Evolutionary conservation across 352 stramenopile species (phyloP), one percentile per base, ranked within the genome.

Genomic region (Phytophthora boehmeriae): DNA sequence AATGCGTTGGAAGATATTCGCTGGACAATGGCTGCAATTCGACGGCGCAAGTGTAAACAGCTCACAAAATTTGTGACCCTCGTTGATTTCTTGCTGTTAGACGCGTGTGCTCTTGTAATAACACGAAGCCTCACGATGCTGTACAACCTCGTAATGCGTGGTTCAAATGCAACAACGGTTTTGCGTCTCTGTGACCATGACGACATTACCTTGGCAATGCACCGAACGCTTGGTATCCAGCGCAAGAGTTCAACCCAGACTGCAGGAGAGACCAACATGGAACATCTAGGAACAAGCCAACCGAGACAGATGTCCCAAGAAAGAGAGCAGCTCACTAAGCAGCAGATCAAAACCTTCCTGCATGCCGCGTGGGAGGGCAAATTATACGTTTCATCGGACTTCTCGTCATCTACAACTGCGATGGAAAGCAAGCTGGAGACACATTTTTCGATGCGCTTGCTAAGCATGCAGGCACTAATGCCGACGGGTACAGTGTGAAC

Each of bases 1-100:
- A 63, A 80, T 22, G 60, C 71, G 0, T 16, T 85, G 16, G 75
- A 83, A 25, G 66, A 88, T 25, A 86, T 91, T 52, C 75, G 76
- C 2, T 93, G 84, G 84, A 90, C 81, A 1, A 67, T 91, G 47
- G 84, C 81, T 6, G 81, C 84, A 1, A 89, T 91, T 16, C 78
- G 71, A 35, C 71, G 84, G 0, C 66, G 80, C 5, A 82, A 78
- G 17, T 93, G 84, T 41, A 51, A 55, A 5, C 75, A 87, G 22
- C 54, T 93, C 8, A 71, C 80, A 2, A 81, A 72, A 34, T 90
- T 93, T 32, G 60, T 83, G 10, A 61, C 30, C 0, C 48, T 90
- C 1, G 51, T 91, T 0, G 81, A 85, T 23, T 90, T 89, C 43
- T 66, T 93, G 48, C 43, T 80, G 11, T 25, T 91, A 11, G 81